A percentile compares a stretch with the other conserved stretches of the same genome.
These are phyloP conservation scores for Fusarium solani-melongenae DNA, from an alignment of 2,329 filamentous ascomycete species.

Conservation along the genomic window DNA sequence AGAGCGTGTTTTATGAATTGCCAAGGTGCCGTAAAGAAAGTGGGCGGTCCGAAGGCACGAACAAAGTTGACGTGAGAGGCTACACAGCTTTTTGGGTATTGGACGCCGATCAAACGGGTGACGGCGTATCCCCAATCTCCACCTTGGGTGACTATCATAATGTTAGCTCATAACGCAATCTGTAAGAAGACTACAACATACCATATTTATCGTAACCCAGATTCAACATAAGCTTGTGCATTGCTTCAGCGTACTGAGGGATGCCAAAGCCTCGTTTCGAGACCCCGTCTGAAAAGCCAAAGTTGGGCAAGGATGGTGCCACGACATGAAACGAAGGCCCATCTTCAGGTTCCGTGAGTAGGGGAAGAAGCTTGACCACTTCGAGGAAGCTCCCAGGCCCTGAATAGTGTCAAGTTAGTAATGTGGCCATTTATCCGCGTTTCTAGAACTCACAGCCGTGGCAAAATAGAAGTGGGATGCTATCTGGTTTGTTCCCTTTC, in stretches of 20 bases:
- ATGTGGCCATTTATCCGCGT: not conserved
- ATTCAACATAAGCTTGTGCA: slow-evolving; percentile 75
- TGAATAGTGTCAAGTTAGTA: slow-evolving; percentile 52
- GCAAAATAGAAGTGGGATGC: slow-evolving; percentile 74
- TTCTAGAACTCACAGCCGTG: slow-evolving; percentile 64
- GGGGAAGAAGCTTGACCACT: slow-evolving; percentile 69
- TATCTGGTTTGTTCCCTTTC: slow-evolving; percentile 58
- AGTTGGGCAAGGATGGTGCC: slow-evolving; percentile 68
- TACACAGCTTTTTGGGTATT: slow-evolving; percentile 68
- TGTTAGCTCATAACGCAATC: not conserved
- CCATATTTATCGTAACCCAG: slow-evolving; percentile 65
- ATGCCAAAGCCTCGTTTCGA: slow-evolving; percentile 46
- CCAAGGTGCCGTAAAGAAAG: slow-evolving; percentile 62
- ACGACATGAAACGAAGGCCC: slow-evolving; percentile 65
- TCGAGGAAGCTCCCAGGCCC: slow-evolving; percentile 78
- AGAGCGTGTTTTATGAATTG: slow-evolving; percentile 66
- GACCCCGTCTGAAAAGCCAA: slow-evolving; percentile 50
- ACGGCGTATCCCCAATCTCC: slow-evolving; percentile 79
- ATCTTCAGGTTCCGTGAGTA: slow-evolving; percentile 50
- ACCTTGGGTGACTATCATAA: slow-evolving; percentile 61
- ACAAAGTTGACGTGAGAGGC: slow-evolving; percentile 65
- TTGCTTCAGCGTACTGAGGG: slow-evolving; percentile 60
- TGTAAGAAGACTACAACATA: not conserved
- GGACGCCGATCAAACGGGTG: slow-evolving; percentile 68
- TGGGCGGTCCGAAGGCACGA: slow-evolving; percentile 60